Conservation (phyloP, 805 yeast genomes). For the Saccharomycopsis malanga region DNA sequence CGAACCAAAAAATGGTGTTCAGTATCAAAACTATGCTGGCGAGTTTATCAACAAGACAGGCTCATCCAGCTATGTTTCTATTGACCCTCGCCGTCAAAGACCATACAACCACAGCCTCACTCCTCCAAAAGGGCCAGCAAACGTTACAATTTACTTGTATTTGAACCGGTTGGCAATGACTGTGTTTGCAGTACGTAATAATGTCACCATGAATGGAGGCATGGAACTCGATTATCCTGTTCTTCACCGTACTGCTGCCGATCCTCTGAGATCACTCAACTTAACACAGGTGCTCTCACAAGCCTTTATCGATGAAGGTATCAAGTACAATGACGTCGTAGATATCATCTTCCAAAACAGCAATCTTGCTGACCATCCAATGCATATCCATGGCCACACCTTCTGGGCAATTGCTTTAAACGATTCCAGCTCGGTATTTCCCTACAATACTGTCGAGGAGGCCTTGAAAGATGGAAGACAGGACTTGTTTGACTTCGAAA, state of each 20-base stretch:
- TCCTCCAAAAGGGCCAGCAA: conserved; percentile 23
- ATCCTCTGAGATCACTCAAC: too few relatives aligned
- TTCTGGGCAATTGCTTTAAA: conserved; percentile 29
- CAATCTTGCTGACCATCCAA: conserved; percentile 30
- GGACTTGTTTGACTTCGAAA: conserved; percentile 22
- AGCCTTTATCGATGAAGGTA: conserved; percentile 19
- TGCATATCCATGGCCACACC: conserved; percentile 33
- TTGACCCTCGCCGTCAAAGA: conserved; percentile 4
- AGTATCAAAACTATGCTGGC: conserved; percentile 26
- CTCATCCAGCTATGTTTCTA: not conserved
- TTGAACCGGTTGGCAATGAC: conserved; percentile 28
- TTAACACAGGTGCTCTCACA: too few relatives aligned
- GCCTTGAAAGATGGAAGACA: conserved; percentile 24
- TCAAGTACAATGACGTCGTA: conserved; percentile 29
- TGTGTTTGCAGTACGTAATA: not conserved
- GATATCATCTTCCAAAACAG: conserved; percentile 31
- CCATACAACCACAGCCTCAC: conserved; percentile 23
- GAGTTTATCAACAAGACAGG: conserved; percentile 12
- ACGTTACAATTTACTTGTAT: conserved; percentile 28
- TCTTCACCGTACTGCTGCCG: conserved; percentile 24
- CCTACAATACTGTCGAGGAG: conserved; percentile 26
- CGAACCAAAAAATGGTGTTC: conserved; percentile 23
- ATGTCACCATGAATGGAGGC: not conserved
- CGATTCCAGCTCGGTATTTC: conserved; percentile 25
- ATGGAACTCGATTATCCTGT: not conserved